Evolutionary conservation across 352 stramenopile species (phyloP).

Genomic region (Pythium diclinum): DNA sequence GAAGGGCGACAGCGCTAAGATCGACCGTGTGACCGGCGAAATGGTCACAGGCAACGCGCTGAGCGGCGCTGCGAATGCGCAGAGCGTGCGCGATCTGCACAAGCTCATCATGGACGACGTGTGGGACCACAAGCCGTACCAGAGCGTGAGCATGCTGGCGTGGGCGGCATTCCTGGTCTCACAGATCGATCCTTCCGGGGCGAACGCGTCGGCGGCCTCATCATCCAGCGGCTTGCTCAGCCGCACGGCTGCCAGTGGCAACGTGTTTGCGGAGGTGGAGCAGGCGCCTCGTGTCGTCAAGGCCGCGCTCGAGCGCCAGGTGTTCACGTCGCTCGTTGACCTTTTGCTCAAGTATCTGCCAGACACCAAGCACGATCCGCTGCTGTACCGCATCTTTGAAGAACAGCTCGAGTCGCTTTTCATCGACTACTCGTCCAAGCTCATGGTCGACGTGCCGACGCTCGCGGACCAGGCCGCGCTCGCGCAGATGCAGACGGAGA

Average conservation of each 20-base stretch:
- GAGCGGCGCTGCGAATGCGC: slow-evolving; percentile 38
- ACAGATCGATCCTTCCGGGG: slow-evolving; percentile 22
- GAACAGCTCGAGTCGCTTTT: slow-evolving; percentile 67
- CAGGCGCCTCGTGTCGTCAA: slow-evolving; percentile 53
- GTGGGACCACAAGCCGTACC: slow-evolving; percentile 66
- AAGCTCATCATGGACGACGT: slow-evolving; percentile 53
- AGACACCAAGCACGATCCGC: slow-evolving; percentile 64
- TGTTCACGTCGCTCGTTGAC: slow-evolving; percentile 67
- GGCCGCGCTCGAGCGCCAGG: slow-evolving; percentile 59
- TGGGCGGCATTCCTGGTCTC: slow-evolving; percentile 64
- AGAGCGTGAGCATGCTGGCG: slow-evolving; percentile 73
- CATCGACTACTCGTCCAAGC: slow-evolving; percentile 64
- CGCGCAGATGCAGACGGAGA: slow-evolving; percentile 66
- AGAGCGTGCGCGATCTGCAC: slow-evolving; percentile 61
- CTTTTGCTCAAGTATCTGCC: slow-evolving; percentile 76
- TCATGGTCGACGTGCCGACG: slow-evolving; percentile 81
- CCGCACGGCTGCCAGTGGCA: slow-evolving; percentile 25
- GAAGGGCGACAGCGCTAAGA: slow-evolving; percentile 37
- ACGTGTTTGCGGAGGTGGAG: slow-evolving; percentile 61
- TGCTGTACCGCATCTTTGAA: slow-evolving; percentile 71
- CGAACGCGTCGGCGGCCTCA: slow-evolving; percentile 31
- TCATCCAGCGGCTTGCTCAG: slow-evolving; percentile 18
- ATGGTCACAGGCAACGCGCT: slow-evolving; percentile 42
- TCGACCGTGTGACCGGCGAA: slow-evolving; percentile 61
- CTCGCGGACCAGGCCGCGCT: slow-evolving; percentile 63